Evolutionary conservation across 108 stramenopile genomes (phyloP), one percentile per base, ranked within the genome.

Genomic region (Skeletonema marinoi): DNA sequence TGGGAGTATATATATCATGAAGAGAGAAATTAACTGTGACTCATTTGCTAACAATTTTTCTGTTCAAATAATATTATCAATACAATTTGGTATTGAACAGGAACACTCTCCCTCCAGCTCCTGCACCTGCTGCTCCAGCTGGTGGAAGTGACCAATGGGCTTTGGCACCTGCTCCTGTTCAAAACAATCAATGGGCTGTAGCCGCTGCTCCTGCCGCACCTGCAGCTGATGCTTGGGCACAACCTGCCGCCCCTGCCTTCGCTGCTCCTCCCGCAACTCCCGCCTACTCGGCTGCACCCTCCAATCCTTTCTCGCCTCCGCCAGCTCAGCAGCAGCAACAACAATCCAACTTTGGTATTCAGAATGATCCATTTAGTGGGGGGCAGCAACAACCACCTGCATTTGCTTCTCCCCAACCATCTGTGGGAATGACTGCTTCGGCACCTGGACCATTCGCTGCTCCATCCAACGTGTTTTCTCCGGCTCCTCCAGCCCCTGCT

Each of bases 141-240:
- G 32, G 32, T 32, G 56, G 42, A 25, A 68, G 46, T 6, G 74
- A 81, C 51, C 51, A 70, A 65, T 81, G 73, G 54, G 82, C 85
- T 56, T 70, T 82, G 64, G 81, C 82, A 13, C 78, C 86, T 44
- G 73, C 87, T 14, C 76, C 88, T 54, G 14, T 33, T 63, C 82
- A 60, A 65, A 76, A 32, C 60, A 75, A 41, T 70, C 75, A 66
- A 50, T 73, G 65, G 80, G 74, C 80, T 46, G 81, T 56, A 29
- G 70, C 80, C n/a, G 54, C 83, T 42, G 66, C 75, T n/a, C 30
- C 67, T 25, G 82, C 69, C 5, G 51, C 60, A 4, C 68, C 73
- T 13, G 38, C 54, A 9, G 66, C 66, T 61, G 71, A 38, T 66
- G 65, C 66, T 78, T 68, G 71, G 72, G 72, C 50, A 60, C 67